Base-by-base conservation (phyloP, 352 stramenopile genomes). In the Peronospora tabacina region DNA sequence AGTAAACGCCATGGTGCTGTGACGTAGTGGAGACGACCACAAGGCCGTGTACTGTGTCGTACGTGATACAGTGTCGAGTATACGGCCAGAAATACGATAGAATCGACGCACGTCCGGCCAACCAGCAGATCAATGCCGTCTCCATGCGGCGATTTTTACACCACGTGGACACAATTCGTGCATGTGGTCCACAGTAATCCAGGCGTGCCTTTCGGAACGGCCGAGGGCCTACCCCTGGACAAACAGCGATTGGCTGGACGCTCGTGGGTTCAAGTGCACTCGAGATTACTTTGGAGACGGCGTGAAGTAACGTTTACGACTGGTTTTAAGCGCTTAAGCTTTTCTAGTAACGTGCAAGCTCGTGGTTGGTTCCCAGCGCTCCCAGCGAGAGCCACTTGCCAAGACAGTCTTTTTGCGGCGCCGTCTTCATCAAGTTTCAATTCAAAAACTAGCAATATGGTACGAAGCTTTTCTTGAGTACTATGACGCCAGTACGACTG, bases 371-470 rank as follows among this genome's bases (percentile, higher is more conserved):
- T 65, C 49, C 60, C 47, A 70, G 50, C 60, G 51, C 55, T 55
- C 40, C 35, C 36, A 41, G 32, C 46, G 17, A 37, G 44, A 52
- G 51, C 41, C 42, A 20, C 26, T 41, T n/a, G 36, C 44, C 32
- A 19, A 36, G 33, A 52, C 72, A 85, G 68, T 88, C 74, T 77
- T 75, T 72, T 84, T 88, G 74, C 74, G 70, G 70, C 72, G 61
- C 63, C 64, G 74, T 80, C 75, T 85, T 68, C 69, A 78, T 78
- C 74, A 90, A 87, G 70, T 85, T 85, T 82, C 70, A 82, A 82
- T 84, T 84, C 80, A 80, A 85, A 85, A 74, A 75, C 68, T 76
- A 65, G 63, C 78, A 90, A 84, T 72, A 89, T 90, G 78, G 78
- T 90, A 86, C 59, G 78, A 75, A 40, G 49, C 44, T 1, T 49